Conservation (phyloP, 352 stramenopile genomes). For the Pythium folliculosum region DNA sequence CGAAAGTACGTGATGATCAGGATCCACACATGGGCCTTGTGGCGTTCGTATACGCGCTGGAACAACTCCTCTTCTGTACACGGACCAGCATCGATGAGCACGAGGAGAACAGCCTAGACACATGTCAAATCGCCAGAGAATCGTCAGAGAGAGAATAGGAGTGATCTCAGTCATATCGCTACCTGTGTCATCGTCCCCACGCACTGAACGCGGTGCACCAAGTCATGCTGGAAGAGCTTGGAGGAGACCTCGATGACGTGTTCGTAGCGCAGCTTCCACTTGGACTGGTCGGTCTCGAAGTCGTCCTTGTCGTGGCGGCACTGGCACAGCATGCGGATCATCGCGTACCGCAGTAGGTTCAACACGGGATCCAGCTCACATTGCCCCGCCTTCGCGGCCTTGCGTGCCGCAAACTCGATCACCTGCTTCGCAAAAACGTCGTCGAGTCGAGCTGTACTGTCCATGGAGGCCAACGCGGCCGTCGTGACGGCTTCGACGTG, state of each 20-base stretch:
- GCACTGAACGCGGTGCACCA: slow-evolving; percentile 16
- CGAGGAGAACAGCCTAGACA: slow-evolving; percentile 20
- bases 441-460: neutral
- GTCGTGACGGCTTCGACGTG: slow-evolving; percentile 9
- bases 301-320: slow-evolving; percentile 9
- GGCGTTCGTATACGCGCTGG: slow-evolving; percentile 12
- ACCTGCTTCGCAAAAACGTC: slow-evolving; percentile 18
- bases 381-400: slow-evolving; percentile 11
- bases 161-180: no score
- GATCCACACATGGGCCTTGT: slow-evolving; percentile 22
- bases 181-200: slow-evolving; percentile 25
- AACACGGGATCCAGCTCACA: slow-evolving; percentile 22
- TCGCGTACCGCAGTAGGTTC: neutral
- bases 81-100: slow-evolving; percentile 26
- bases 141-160: no score
- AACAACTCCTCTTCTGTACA: slow-evolving; percentile 25
- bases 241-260: slow-evolving; percentile 10
- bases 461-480: slow-evolving; percentile 4
- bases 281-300: neutral
- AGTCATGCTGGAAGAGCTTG: slow-evolving; percentile 25
- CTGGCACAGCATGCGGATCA: slow-evolving; percentile 3
- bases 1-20: slow-evolving; percentile 17
- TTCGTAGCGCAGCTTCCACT: slow-evolving; percentile 14
- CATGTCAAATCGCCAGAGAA: neutral
- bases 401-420: slow-evolving; percentile 19